Evolutionary conservation across 2,329 filamentous ascomycete species (phyloP).

Genomic region (Cordyceps cateniannulata): DNA sequence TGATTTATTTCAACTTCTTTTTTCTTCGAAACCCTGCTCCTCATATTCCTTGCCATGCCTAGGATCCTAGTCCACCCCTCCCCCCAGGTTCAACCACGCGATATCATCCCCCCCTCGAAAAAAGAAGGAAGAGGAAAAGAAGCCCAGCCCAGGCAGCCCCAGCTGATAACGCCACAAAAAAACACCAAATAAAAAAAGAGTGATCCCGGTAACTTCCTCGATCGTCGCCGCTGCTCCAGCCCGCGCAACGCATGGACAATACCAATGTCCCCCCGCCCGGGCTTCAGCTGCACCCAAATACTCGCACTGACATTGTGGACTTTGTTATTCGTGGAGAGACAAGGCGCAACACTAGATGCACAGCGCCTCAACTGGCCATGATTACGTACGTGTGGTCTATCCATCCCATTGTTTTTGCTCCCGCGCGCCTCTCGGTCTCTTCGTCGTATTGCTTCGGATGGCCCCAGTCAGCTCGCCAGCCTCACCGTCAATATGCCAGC

Average conservation of each 20-base stretch:
- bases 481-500: slow-evolving; percentile 4
- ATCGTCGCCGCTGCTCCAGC: not conserved
- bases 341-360: not conserved
- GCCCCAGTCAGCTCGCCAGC: not conserved
- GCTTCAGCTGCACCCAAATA: not conserved
- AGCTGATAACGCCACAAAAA: slow-evolving; percentile 11
- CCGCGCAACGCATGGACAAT: not conserved
- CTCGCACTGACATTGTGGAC: too few species aligned
- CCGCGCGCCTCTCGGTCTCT: too few species aligned
- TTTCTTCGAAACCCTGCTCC: not conserved
- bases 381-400: too few species aligned
- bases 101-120: not conserved
- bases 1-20: slow-evolving; percentile 14
- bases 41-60: not conserved
- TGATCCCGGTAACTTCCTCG: not conserved
- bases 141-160: slow-evolving; percentile 4
- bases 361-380: not conserved
- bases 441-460: not conserved
- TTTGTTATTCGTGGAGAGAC: not conserved
- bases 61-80: not conserved
- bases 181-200: not conserved
- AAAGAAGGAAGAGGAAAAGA: not conserved
- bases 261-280: not conserved
- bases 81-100: not conserved
- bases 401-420: too few species aligned